Evolutionary conservation across 2,329 filamentous ascomycete species (phyloP).

Genomic region (Calonectria pauciramosa): DNA sequence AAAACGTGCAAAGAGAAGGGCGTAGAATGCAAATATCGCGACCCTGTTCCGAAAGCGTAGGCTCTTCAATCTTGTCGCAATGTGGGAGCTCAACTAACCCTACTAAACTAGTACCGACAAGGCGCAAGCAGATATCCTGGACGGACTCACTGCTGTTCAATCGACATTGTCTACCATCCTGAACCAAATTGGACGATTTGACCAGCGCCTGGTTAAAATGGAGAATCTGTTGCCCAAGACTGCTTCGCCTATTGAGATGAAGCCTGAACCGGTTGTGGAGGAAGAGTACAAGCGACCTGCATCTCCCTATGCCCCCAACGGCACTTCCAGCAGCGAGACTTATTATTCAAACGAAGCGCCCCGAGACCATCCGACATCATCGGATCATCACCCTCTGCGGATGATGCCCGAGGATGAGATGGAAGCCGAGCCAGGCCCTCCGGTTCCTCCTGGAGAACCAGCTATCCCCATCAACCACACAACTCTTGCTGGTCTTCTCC

Average conservation of each 20-base stretch:
- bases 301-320: conserved; percentile 42
- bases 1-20: conserved; percentile 92
- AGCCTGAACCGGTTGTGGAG: conserved; percentile 47
- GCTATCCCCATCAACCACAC: conserved; percentile 89
- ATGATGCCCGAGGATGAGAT: conserved; percentile 61
- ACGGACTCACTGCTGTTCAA: conserved; percentile 62
- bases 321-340: conserved; percentile 32
- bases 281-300: conserved; percentile 46
- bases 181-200: conserved; percentile 55
- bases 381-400: conserved; percentile 43
- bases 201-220: conserved; percentile 53
- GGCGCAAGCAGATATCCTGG: conserved; percentile 71
- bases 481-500: conserved; percentile 86
- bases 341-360: conserved; percentile 40
- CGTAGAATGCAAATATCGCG: conserved; percentile 87
- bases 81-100: conserved; percentile 25
- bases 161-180: conserved; percentile 53
- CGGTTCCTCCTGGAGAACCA: conserved; percentile 70
- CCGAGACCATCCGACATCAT: conserved; percentile 44
- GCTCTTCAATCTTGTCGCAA: conserved; percentile 48
- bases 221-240: conserved; percentile 47
- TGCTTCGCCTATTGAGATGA: conserved; percentile 34
- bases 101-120: conserved; percentile 66
- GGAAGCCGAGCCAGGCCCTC: conserved; percentile 65
- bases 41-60: conserved; percentile 92